Evolutionary conservation across 352 stramenopile species (phyloP).

Genomic region (Pythium sukuiense): DNA sequence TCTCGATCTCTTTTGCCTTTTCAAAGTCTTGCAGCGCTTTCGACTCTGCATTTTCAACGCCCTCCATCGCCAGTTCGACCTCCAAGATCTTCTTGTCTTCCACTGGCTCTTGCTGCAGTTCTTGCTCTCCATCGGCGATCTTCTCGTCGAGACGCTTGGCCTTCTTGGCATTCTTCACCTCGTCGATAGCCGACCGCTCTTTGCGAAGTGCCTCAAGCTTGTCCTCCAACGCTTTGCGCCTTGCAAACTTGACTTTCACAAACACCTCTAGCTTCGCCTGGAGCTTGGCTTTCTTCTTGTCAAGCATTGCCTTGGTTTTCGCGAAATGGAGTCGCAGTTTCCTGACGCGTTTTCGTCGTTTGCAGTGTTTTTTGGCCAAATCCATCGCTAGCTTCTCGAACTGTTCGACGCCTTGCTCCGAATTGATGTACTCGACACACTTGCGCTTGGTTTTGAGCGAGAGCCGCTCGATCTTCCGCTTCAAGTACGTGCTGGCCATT

Average conservation of each 20-base stretch:
- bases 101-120: constrained; percentile 31
- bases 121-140: constrained; percentile 32
- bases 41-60: constrained; percentile 29
- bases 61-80: constrained; percentile 42
- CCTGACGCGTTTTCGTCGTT: constrained; percentile 40
- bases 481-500: constrained; percentile 54
- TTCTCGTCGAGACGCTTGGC: constrained; percentile 31
- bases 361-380: constrained; percentile 30
- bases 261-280: constrained; percentile 41
- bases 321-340: constrained; percentile 39
- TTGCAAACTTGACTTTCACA: constrained; percentile 21
- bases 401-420: constrained; percentile 40
- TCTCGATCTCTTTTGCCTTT: constrained; percentile 30
- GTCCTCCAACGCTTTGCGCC: constrained; percentile 4
- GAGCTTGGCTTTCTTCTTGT: constrained; percentile 35
- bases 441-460: constrained; percentile 51
- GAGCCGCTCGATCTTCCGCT: constrained; percentile 49
- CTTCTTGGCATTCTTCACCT: constrained; percentile 12
- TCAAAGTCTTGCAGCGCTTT: constrained; percentile 28
- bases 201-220: constrained; percentile 21
- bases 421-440: constrained; percentile 67
- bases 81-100: constrained; percentile 51
- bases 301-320: constrained; percentile 30
- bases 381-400: constrained; percentile 47
- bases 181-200: constrained; percentile 25